These are phyloP conservation scores for Puccinia horiana DNA, from an alignment of 1,284 basidiomycete genomes.

Conservation along the genomic window DNA sequence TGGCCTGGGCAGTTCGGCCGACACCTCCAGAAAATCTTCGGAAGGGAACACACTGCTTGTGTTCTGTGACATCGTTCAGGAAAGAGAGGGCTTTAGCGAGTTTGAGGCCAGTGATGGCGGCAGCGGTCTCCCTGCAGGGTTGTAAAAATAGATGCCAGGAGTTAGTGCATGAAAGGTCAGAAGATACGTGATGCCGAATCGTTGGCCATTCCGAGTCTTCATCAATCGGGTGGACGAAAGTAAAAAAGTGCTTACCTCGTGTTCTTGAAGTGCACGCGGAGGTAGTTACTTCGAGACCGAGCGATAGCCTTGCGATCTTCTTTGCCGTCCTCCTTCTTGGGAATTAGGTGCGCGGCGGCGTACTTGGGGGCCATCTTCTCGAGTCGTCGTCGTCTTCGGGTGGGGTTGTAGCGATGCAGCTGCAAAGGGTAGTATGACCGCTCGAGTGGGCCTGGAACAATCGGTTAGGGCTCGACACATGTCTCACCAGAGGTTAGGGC, in stretches of 20 bases:
- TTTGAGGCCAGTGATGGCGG: slow-evolving; percentile 73
- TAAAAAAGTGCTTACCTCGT: slow-evolving; percentile 71
- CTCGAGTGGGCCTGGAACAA: neutral
- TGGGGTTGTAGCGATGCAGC: neutral
- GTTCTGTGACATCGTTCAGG: slow-evolving; percentile 89
- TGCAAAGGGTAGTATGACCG: neutral
- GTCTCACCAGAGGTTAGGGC: slow-evolving; percentile 27
- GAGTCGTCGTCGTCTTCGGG: slow-evolving; percentile 35
- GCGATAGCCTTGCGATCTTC: slow-evolving; percentile 62
- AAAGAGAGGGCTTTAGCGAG: slow-evolving; percentile 94
- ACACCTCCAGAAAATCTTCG: slow-evolving; percentile 94
- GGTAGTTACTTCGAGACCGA: slow-evolving; percentile 90
- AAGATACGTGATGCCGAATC: neutral
- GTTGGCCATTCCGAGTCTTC: neutral
- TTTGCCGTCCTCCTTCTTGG: slow-evolving; percentile 47
- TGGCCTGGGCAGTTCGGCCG: slow-evolving; percentile 94
- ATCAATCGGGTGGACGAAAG: neutral
- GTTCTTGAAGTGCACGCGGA: slow-evolving; percentile 99
- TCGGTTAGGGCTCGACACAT: slow-evolving; percentile 11
- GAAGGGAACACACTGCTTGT: slow-evolving; percentile 98
- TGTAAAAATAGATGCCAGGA: neutral
- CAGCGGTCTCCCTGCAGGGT: slow-evolving; percentile 58
- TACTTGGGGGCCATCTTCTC: slow-evolving; percentile 49
- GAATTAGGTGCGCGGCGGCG: slow-evolving; percentile 48
- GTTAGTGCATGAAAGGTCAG: slow-evolving; percentile 27